A percentile compares a stretch with the other conserved stretches of the same genome.
Evolutionary conservation across 495 filamentous ascomycete genomes (phyloP).

Genomic region (Neurospora sp.): DNA sequence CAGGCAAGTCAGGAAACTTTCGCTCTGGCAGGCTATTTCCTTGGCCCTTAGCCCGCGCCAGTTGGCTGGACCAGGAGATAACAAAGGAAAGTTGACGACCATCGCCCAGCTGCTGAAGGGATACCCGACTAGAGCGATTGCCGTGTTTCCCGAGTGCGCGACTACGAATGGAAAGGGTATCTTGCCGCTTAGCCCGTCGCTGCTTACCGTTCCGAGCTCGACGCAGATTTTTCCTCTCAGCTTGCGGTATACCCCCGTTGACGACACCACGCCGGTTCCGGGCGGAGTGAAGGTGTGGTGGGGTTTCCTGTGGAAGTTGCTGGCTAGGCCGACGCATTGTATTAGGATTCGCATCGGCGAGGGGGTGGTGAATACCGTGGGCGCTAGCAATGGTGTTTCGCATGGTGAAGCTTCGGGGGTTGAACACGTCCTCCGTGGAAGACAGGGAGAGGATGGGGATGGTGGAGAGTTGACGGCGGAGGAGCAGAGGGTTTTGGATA

Average conservation of each 20-base stretch:
- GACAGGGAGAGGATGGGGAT: constrained; percentile 23
- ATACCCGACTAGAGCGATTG: constrained; percentile 65
- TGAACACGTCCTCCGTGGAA: constrained; percentile 19
- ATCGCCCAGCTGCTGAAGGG: constrained; percentile 50
- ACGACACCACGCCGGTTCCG: constrained; percentile 85
- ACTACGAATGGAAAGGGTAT: constrained; percentile 93
- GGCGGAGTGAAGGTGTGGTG: constrained; percentile 37
- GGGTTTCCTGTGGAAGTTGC: constrained; percentile 71
- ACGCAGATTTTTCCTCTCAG: constrained; percentile 80
- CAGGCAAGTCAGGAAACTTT: constrained; percentile 62
- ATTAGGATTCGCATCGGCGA: constrained; percentile 85
- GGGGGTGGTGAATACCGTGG: constrained; percentile 37
- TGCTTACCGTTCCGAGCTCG: constrained; percentile 52
- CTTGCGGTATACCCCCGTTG: constrained; percentile 74
- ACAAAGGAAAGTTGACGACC: constrained; percentile 39
- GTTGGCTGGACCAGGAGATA: constrained; percentile 33
- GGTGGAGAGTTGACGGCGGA: constrained; percentile 36
- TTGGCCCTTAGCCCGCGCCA: constrained; percentile 58
- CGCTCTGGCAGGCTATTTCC: constrained; percentile 61
- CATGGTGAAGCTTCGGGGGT: constrained; percentile 20
- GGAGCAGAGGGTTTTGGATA: constrained; percentile 57
- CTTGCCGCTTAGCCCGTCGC: constrained; percentile 63
- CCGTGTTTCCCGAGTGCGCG: constrained; percentile 84
- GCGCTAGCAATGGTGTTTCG: constrained; percentile 15
- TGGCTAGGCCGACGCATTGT: constrained; percentile 77